phyloP scores from a whole-genome alignment of 371 early-diverging fungal species.

The Phascolomyces articulosus region DNA sequence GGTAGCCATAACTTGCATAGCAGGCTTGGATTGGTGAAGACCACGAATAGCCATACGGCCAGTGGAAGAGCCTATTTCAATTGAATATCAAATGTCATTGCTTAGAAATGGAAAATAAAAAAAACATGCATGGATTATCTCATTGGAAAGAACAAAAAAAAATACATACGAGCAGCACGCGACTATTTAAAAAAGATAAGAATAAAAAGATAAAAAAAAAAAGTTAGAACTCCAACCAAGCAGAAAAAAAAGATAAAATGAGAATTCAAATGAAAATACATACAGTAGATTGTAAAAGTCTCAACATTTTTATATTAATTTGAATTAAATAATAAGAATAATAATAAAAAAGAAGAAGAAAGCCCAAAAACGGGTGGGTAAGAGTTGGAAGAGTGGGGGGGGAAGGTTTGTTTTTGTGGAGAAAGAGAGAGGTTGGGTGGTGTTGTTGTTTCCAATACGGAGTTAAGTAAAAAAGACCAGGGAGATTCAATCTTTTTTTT shows the following conservation, averaged over 20 bases:
- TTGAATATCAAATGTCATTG: too few species aligned
- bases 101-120: too few species aligned
- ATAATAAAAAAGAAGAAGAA: too few species aligned
- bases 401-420: slow-evolving; percentile 8
- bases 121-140: too few species aligned
- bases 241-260: background rate
- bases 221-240: too few species aligned
- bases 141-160: background rate
- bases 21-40: slow-evolving; percentile 66
- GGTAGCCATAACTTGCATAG: slow-evolving; percentile 71
- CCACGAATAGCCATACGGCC: slow-evolving; percentile 37
- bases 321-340: slow-evolving; percentile 10
- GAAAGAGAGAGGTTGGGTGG: slow-evolving; percentile 6
- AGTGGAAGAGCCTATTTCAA: slow-evolving; percentile 1
- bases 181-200: slow-evolving; percentile 4
- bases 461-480: background rate
- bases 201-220: slow-evolving; percentile 2
- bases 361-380: slow-evolving; percentile 4
- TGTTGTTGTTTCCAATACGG: slow-evolving; percentile 1
- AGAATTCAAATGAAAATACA: background rate
- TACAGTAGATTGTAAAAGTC: slow-evolving; percentile 27
- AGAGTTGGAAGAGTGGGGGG: slow-evolving; percentile 13
- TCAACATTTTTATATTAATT: slow-evolving; percentile 25
- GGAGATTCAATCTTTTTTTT: too few species aligned
- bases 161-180: slow-evolving; percentile 13